Evolutionary conservation across 257 asterid genomes (phyloP).

Genomic region (Solanum chmielewskii): DNA sequence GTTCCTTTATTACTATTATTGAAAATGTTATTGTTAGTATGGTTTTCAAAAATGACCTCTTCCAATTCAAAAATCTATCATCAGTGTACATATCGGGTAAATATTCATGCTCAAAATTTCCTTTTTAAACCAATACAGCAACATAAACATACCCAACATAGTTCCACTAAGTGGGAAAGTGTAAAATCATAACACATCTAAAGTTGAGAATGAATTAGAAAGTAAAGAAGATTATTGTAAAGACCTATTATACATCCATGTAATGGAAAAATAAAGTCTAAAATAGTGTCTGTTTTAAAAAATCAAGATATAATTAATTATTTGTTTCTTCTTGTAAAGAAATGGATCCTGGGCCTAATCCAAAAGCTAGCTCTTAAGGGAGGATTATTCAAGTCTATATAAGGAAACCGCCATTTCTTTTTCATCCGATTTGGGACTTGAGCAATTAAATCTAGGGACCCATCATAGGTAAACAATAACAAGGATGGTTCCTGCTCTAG

Average conservation of each 20-base stretch:
- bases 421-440: background rate
- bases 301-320: background rate
- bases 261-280: background rate
- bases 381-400: background rate
- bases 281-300: no score
- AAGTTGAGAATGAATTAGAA: background rate
- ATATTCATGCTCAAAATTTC: background rate
- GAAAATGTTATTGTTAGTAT: background rate
- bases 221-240: background rate
- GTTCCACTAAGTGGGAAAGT: background rate
- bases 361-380: background rate
- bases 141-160: background rate
- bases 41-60: background rate
- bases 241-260: background rate
- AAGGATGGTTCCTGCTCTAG: background rate
- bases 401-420: background rate
- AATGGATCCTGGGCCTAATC: background rate
- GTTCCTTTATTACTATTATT: background rate
- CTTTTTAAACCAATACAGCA: background rate
- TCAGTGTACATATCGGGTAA: background rate
- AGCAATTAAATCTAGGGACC: background rate
- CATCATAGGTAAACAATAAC: background rate
- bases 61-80: background rate
- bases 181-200: background rate
- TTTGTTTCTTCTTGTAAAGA: background rate